phyloP scores from a whole-genome alignment of 495 filamentous ascomycete genomes.

The Aspergillus cavernicola region DNA sequence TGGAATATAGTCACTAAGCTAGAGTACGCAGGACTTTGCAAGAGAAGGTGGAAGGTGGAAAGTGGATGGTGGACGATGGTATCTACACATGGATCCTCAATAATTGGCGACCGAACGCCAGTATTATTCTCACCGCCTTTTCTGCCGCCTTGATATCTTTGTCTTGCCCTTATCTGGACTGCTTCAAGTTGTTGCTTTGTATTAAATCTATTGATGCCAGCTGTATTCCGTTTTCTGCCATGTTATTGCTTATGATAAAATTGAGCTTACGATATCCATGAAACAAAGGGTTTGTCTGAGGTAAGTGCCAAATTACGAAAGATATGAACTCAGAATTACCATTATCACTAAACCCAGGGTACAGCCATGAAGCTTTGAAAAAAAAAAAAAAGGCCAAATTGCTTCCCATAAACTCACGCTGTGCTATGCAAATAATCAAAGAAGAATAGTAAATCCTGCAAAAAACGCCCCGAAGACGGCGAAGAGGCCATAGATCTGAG shows the following conservation, averaged over 20 bases:
- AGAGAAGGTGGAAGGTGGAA: background rate
- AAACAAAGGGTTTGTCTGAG: background rate
- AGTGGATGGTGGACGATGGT: background rate
- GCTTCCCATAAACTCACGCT: background rate
- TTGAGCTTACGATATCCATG: background rate
- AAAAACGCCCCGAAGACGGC: slow-evolving; percentile 55
- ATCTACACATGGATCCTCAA: no score
- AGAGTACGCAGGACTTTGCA: background rate
- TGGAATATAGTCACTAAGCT: background rate
- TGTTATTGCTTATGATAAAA: no score
- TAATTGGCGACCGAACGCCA: no score
- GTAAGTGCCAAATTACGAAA: background rate
- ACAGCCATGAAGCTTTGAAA: slow-evolving; percentile 7
- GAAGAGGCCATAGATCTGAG: slow-evolving; percentile 55
- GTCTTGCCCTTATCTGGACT: no score
- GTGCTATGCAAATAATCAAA: slow-evolving; percentile 34
- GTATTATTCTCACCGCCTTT: slow-evolving; percentile 8
- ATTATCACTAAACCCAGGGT: slow-evolving; percentile 8
- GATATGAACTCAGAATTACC: slow-evolving; percentile 2
- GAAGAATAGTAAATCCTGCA: slow-evolving; percentile 59
- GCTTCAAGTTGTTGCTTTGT: no score
- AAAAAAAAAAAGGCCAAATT: background rate
- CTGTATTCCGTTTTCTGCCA: no score
- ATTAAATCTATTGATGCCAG: no score
- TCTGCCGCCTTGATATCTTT: slow-evolving; percentile 3